These are phyloP conservation scores for Cercospora canescens DNA, from an alignment of 2,329 filamentous ascomycete species.

Conservation along the genomic window DNA sequence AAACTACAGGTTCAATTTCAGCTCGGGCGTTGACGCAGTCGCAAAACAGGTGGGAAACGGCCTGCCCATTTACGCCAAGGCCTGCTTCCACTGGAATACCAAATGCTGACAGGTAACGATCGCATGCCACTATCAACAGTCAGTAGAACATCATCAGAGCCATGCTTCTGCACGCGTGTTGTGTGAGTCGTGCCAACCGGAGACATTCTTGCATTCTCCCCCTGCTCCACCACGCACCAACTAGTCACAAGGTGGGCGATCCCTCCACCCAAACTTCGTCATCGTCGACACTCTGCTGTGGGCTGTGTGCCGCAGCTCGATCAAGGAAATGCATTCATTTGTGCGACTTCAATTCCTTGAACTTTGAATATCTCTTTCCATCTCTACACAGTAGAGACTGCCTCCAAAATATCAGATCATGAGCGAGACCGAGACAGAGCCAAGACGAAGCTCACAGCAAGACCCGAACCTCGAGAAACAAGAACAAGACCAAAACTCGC, in stretches of 20 bases:
- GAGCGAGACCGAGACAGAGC: background rate
- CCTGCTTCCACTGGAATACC: background rate
- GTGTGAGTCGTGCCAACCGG: background rate
- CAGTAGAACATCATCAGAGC: background rate
- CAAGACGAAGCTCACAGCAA: background rate
- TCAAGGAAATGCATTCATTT: background rate
- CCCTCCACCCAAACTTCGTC: slow-evolving; percentile 5
- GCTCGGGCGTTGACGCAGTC: background rate
- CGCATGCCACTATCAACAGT: background rate
- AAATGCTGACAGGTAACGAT: background rate
- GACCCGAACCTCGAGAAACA: background rate
- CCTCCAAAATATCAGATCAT: background rate
- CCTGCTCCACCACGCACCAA: background rate
- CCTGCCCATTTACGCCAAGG: background rate
- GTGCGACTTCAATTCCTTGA: slow-evolving; percentile 3
- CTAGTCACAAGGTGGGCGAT: slow-evolving; percentile 12
- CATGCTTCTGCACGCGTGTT: background rate
- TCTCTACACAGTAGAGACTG: background rate
- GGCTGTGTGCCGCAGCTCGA: background rate
- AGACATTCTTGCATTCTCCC: background rate
- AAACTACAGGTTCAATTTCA: background rate
- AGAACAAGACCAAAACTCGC: background rate
- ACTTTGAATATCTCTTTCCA: background rate
- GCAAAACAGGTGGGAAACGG: background rate
- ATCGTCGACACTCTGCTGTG: slow-evolving; percentile 1